phyloP scores from a whole-genome alignment of 139 green algal species.

The Volvox africanus region DNA sequence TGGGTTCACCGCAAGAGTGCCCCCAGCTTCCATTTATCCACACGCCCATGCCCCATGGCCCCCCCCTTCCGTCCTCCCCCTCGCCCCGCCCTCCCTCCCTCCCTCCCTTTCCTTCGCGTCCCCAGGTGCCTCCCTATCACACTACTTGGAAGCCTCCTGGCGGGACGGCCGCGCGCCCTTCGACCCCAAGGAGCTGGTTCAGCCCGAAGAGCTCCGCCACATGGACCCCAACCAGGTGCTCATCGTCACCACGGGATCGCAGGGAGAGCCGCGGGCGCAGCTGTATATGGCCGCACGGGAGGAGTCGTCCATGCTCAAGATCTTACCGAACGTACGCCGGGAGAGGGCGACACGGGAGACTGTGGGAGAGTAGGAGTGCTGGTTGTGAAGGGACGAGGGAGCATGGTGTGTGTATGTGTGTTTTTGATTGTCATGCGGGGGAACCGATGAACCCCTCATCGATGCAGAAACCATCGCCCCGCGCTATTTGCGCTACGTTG shows the following conservation, averaged over 20 bases:
- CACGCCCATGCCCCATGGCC: background rate
- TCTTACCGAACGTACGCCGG: conserved; percentile 72
- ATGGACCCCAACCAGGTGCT: conserved; percentile 87
- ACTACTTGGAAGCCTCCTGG: conserved; percentile 95
- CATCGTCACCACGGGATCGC: conserved; percentile 75
- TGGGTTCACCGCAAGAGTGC: too few relatives aligned
- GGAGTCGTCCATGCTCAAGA: conserved; percentile 81
- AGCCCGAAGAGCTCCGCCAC: conserved; percentile 75
- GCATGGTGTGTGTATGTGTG: background rate
- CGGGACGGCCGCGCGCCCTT: conserved; percentile 70
- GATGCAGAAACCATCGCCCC: too few relatives aligned
- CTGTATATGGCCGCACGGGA: conserved; percentile 88
- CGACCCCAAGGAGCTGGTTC: conserved; percentile 81
- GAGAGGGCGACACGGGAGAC: background rate
- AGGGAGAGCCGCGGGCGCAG: conserved; percentile 91
- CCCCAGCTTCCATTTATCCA: too few relatives aligned
- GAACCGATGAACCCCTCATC: too few relatives aligned
- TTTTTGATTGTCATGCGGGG: background rate
- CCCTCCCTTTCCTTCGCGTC: background rate
- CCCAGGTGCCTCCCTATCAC: conserved; percentile 83
- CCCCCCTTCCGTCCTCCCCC: background rate
- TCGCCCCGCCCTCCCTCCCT: background rate
- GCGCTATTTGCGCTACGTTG: too few relatives aligned
- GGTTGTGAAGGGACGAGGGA: background rate
- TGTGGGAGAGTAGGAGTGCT: background rate